Percentiles rank a stretch among this genome's conserved stretches.
Evolutionary conservation across 495 filamentous ascomycete genomes (phyloP).

Genomic region (Patellaria atrata): DNA sequence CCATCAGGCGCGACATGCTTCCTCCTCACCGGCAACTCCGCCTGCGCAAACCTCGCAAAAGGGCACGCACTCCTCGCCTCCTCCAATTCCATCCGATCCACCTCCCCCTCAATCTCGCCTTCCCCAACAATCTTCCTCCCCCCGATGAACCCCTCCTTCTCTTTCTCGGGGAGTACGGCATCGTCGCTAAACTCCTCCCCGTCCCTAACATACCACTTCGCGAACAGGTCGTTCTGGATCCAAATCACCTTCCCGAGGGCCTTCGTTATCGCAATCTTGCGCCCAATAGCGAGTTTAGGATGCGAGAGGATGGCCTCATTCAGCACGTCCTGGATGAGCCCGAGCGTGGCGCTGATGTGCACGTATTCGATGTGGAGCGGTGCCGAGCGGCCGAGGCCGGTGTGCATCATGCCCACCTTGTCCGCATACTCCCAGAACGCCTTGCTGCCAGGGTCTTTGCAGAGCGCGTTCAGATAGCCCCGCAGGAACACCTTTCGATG

Average conservation of each 20-base stretch:
- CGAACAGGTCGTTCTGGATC: conserved; percentile 71
- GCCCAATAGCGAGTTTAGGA: conserved; percentile 43
- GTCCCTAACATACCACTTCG: conserved; percentile 58
- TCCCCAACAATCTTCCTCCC: conserved; percentile 35
- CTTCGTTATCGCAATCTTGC: conserved; percentile 53
- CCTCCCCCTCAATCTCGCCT: conserved; percentile 9
- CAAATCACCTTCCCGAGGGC: conserved; percentile 49
- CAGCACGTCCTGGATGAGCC: conserved; percentile 60
- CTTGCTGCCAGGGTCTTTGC: conserved; percentile 54
- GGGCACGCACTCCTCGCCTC: conserved; percentile 6
- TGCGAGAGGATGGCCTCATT: conserved; percentile 59
- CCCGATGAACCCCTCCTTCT: conserved; percentile 45
- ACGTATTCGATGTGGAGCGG: conserved; percentile 63
- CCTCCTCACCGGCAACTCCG: background rate
- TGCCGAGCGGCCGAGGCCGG: conserved; percentile 45
- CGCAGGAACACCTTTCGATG: conserved; percentile 65
- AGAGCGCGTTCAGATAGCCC: conserved; percentile 54
- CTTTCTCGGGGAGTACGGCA: conserved; percentile 37
- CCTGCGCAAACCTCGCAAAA: conserved; percentile 5
- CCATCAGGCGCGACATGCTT: background rate
- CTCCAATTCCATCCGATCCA: background rate
- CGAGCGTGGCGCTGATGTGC: conserved; percentile 53
- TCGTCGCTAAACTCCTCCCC: conserved; percentile 55
- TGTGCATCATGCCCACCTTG: conserved; percentile 67
- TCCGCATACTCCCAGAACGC: conserved; percentile 69